Evolutionary conservation across 2,329 filamentous ascomycete species (phyloP).

Genomic region (Alternaria conjuncta): DNA sequence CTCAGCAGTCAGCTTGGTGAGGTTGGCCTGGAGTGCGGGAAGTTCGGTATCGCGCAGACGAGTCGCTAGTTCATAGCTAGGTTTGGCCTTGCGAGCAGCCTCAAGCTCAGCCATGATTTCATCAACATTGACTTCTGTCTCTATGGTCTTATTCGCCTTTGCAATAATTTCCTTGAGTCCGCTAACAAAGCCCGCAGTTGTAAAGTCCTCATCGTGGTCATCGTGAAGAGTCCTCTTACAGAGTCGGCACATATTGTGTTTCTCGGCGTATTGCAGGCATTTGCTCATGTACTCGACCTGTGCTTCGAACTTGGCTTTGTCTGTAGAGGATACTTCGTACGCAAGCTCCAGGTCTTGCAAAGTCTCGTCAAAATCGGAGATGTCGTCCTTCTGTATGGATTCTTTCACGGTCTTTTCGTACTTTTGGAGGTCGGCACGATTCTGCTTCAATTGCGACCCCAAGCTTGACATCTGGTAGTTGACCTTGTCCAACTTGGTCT

Average conservation of each 20-base stretch:
- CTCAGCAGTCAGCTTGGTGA: slow-evolving; percentile 57
- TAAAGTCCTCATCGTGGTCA: slow-evolving; percentile 61
- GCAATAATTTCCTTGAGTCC: slow-evolving; percentile 67
- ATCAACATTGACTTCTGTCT: slow-evolving; percentile 67
- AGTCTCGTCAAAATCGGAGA: slow-evolving; percentile 58
- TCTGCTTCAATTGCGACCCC: slow-evolving; percentile 69
- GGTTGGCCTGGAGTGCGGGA: slow-evolving; percentile 70
- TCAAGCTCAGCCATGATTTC: slow-evolving; percentile 67
- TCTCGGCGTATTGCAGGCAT: slow-evolving; percentile 69
- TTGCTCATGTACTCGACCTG: slow-evolving; percentile 74
- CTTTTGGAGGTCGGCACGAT: slow-evolving; percentile 65
- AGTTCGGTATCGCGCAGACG: slow-evolving; percentile 73
- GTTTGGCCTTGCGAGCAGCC: slow-evolving; percentile 60
- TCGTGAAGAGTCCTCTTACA: slow-evolving; percentile 73
- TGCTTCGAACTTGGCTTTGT: slow-evolving; percentile 72
- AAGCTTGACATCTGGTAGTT: slow-evolving; percentile 73
- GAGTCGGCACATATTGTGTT: slow-evolving; percentile 75
- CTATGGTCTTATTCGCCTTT: slow-evolving; percentile 61
- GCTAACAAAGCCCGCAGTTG: slow-evolving; percentile 63
- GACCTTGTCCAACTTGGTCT: slow-evolving; percentile 76
- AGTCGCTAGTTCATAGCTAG: slow-evolving; percentile 76
- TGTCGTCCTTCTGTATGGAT: slow-evolving; percentile 49
- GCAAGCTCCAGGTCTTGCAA: slow-evolving; percentile 59
- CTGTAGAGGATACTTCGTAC: slow-evolving; percentile 66
- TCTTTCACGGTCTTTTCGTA: slow-evolving; percentile 69